phyloP scores from a whole-genome alignment of 2,329 filamentous ascomycete species.

The Amauroascus verrucosus region DNA sequence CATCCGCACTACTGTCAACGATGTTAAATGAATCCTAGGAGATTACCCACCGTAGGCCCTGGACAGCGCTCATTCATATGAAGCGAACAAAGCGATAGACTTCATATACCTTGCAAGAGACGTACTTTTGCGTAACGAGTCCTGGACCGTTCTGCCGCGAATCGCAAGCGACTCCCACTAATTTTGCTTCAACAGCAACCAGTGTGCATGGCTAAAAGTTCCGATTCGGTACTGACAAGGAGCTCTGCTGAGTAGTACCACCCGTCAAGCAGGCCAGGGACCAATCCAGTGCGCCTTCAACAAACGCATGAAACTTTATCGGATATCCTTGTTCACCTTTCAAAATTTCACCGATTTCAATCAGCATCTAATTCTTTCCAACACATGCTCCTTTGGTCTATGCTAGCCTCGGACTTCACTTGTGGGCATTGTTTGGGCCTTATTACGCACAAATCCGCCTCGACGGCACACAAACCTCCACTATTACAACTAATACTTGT shows the following conservation, averaged over 20 bases:
- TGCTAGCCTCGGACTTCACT: background rate
- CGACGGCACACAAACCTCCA: background rate
- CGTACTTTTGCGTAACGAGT: constrained; percentile 2
- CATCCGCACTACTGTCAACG: background rate
- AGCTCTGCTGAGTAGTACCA: no score
- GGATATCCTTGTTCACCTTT: no score
- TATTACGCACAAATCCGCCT: background rate
- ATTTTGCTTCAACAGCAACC: background rate
- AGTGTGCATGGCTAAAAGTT: background rate
- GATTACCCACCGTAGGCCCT: no score
- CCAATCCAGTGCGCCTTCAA: background rate
- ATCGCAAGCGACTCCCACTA: background rate
- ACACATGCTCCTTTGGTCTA: background rate
- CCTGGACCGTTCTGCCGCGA: background rate
- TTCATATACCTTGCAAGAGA: background rate
- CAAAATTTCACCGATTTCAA: background rate
- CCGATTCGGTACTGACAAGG: background rate
- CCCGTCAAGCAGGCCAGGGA: background rate
- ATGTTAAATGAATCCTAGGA: background rate
- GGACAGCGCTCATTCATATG: background rate
- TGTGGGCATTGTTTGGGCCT: background rate
- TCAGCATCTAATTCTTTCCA: background rate
- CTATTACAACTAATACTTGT: background rate
- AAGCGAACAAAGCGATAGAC: background rate
- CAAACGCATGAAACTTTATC: no score